phyloP scores from a whole-genome alignment of 1,139 yeast species.

The Schwanniomyces etchellsii region DNA sequence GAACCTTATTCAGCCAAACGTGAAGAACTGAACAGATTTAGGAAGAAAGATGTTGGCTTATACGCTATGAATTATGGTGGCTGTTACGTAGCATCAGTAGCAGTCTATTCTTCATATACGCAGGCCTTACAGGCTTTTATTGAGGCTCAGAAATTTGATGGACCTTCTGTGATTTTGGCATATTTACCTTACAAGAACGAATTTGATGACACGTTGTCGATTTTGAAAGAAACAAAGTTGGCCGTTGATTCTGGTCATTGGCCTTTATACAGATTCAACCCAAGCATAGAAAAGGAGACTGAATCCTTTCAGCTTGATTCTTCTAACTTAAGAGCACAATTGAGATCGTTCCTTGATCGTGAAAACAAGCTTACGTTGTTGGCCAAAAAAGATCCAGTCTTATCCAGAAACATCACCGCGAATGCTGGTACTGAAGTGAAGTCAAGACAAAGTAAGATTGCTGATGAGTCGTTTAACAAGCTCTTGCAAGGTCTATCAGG shows the following conservation, averaged over 20 bases:
- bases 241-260: slow-evolving; percentile 94
- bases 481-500: slow-evolving; percentile 86
- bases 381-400: slow-evolving; percentile 64
- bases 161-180: slow-evolving; percentile 89
- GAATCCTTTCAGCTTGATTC: slow-evolving; percentile 78
- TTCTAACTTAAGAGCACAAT: slow-evolving; percentile 68
- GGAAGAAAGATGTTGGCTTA: slow-evolving; percentile 91
- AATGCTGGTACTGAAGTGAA: slow-evolving; percentile 58
- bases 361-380: slow-evolving; percentile 82
- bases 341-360: slow-evolving; percentile 77
- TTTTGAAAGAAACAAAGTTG: slow-evolving; percentile 78
- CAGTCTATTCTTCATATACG: slow-evolving; percentile 88
- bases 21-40: slow-evolving; percentile 29
- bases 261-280: slow-evolving; percentile 90
- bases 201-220: slow-evolving; percentile 62
- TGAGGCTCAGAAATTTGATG: slow-evolving; percentile 83
- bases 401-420: slow-evolving; percentile 67
- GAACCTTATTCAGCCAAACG: slow-evolving; percentile 60
- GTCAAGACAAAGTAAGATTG: slow-evolving; percentile 56
- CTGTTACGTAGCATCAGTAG: slow-evolving; percentile 91
- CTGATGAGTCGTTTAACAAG: slow-evolving; percentile 72
- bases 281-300: slow-evolving; percentile 41
- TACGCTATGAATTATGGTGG: slow-evolving; percentile 94
- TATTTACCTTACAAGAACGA: slow-evolving; percentile 75
- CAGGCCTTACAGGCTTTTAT: slow-evolving; percentile 84